Evolutionary conservation across 139 green algal genomes (phyloP), one percentile per base, ranked within the genome.

Genomic region (Chlorella sorokiniana): DNA sequence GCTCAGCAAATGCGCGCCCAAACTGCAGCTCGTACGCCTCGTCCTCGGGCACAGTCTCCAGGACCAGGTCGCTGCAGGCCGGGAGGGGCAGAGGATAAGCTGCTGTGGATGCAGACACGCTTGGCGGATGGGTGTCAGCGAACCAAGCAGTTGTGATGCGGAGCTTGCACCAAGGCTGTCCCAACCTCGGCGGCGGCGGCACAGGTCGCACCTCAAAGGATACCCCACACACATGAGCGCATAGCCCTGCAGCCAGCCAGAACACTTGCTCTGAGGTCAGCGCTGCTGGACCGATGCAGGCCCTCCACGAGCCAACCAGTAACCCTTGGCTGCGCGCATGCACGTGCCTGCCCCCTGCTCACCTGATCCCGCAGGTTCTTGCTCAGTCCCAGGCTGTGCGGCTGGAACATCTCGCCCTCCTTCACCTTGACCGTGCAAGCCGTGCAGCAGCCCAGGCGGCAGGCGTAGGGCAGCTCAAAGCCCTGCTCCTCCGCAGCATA

Each of bases 11-110:
- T 48, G 48, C 84, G 35, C 87, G 52, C 0, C 96, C 96, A 91
- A 99, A 99, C 88, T 99, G 96, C 84, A 97, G 64, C 78, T 96
- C 93, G 83, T 99, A 99, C n/a, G 99, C 88, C 86, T 98, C 95
- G 79, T 99, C 96, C 87, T 99, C 96, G 23, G 91, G 83, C 45
- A 95, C 91, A 61, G 91, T 95, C 88, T 98, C 93, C 70, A 98
- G 86, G 71, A 91, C 89, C 35, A 90, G 65, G 78, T 98, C 93
- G 16, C 78, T 86, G 4, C 81, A 61, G n/a, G 56, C 18, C 29
- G 56, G 56, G 56, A n/a, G n/a, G n/a, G n/a, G n/a, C n/a, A n/a
- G n/a, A n/a, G n/a, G n/a, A n/a, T n/a, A n/a, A n/a, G n/a, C n/a
- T n/a, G n/a, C n/a, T n/a, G n/a, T n/a, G n/a, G n/a, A n/a, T n/a